Evolutionary conservation across 345 rosid species (phyloP).

Genomic region (Eucalyptus decipiens): DNA sequence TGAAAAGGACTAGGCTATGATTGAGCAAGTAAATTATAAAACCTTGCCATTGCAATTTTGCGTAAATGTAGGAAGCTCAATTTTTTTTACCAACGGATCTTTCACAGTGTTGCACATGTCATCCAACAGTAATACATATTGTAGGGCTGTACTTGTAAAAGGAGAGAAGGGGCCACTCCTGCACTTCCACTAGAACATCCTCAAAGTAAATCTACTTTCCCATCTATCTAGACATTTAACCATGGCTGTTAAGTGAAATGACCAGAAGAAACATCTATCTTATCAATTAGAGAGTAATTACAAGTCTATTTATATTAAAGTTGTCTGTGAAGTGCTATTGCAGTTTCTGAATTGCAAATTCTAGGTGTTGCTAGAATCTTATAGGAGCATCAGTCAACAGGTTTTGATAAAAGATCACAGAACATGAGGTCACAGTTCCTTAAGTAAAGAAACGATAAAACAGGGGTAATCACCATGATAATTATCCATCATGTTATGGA

Average conservation of each 20-base stretch:
- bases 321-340: not conserved
- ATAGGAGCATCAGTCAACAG: not conserved
- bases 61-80: not conserved
- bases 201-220: not conserved
- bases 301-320: not conserved
- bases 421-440: not conserved
- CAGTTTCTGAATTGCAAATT: not conserved
- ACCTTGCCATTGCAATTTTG: not conserved
- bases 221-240: not conserved
- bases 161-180: not conserved
- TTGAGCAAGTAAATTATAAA: not conserved
- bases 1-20: not conserved
- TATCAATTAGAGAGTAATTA: not conserved
- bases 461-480: not conserved
- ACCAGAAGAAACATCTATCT: not conserved
- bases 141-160: not conserved
- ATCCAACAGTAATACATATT: not conserved
- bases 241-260: not conserved
- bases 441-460: not conserved
- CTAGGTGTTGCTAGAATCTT: not conserved
- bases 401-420: not conserved
- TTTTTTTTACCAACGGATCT: not conserved
- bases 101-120: not conserved
- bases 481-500: not conserved
- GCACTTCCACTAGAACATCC: not conserved